A percentile compares a stretch with the other conserved stretches of the same genome.
These are phyloP conservation scores for Pseudovirgaria hyperparasitica DNA, from an alignment of 2,329 filamentous ascomycete species.

Conservation along the genomic window DNA sequence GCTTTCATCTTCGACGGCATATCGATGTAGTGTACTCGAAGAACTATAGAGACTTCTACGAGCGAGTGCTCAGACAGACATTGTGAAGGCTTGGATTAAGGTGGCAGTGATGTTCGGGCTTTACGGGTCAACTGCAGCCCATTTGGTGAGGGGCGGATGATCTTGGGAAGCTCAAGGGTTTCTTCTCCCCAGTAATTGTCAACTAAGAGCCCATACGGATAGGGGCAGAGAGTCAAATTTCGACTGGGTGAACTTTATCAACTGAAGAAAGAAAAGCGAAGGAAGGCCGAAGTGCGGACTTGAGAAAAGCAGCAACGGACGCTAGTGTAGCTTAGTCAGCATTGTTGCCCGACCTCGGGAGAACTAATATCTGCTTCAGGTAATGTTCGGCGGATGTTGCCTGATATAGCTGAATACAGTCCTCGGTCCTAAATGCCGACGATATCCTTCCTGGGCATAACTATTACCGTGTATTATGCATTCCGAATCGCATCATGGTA, in stretches of 20 bases:
- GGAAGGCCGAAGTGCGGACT: conserved; percentile 4
- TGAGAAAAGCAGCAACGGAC: no score
- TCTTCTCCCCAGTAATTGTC: conserved; percentile 40
- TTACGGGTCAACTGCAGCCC: conserved; percentile 24
- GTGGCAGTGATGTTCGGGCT: conserved; percentile 15
- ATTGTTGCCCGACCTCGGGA: no score
- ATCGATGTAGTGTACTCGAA: conserved; percentile 55
- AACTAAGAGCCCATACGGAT: conserved; percentile 43
- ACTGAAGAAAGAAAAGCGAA: conserved; percentile 13
- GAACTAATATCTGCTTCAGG: no score
- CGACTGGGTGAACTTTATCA: conserved; percentile 23
- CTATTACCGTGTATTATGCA: no score
- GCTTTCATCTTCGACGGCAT: conserved; percentile 15
- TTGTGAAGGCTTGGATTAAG: conserved; percentile 1
- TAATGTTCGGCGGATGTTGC: no score
- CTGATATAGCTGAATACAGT: no score
- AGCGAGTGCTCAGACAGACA: background rate
- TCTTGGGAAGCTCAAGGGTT: conserved; percentile 25
- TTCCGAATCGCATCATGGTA: no score
- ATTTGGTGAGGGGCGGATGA: conserved; percentile 16
- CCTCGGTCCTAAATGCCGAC: no score
- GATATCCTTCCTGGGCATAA: no score
- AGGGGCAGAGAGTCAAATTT: conserved; percentile 48
- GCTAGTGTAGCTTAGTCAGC: no score
- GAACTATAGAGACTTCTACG: conserved; percentile 44